These are phyloP conservation scores for Trichoderma afroharzianum DNA, from an alignment of 2,329 filamentous ascomycete species.

Conservation along the genomic window DNA sequence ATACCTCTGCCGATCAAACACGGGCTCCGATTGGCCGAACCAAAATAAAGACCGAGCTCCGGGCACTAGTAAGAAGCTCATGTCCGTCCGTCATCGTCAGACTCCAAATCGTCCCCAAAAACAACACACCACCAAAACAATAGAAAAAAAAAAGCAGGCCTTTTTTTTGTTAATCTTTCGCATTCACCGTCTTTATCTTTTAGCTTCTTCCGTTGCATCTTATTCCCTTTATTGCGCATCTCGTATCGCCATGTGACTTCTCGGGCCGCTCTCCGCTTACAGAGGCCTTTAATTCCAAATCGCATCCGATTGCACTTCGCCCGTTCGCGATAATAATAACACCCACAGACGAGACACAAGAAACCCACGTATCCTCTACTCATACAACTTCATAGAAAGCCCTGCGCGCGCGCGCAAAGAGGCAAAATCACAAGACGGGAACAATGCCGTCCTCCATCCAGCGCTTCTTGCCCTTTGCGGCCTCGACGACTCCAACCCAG, in stretches of 20 bases:
- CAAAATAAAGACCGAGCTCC: neutral
- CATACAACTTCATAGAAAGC: neutral
- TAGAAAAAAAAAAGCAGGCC: neutral
- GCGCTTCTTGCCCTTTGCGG: conserved; percentile 55
- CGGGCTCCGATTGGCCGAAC: conserved; percentile 3
- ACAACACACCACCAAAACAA: neutral
- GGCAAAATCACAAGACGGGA: neutral
- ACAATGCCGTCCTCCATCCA: conserved; percentile 31
- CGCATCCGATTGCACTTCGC: neutral
- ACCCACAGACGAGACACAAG: neutral
- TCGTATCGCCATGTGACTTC: conserved; percentile 1
- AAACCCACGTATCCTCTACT: neutral
- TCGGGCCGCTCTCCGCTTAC: neutral
- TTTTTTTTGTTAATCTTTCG: neutral
- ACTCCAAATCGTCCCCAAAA: neutral
- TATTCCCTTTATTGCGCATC: neutral
- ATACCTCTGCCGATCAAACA: neutral
- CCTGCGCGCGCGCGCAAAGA: neutral
- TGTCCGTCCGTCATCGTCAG: conserved; percentile 3
- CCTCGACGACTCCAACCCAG: conserved; percentile 57
- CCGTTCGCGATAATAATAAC: neutral
- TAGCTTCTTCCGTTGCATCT: neutral
- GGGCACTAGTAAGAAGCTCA: neutral
- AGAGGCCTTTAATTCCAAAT: neutral
- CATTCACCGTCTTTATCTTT: neutral